phyloP scores from a whole-genome alignment of 2,329 filamentous ascomycete species.

The Cladosporium austrohemisphaericum region DNA sequence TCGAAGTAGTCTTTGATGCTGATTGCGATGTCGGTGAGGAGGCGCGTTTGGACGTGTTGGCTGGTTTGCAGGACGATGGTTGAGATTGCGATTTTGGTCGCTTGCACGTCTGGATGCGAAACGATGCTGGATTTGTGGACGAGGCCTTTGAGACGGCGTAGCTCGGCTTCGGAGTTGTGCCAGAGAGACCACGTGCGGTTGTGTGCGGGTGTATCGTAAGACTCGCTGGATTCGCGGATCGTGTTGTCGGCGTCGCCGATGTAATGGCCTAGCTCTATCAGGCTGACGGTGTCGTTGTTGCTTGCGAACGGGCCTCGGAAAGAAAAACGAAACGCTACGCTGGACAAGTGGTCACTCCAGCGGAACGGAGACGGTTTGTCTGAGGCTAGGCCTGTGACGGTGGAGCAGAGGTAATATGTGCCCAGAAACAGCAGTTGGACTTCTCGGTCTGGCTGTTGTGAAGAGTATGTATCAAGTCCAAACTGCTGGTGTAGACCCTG shows the following conservation, averaged over 20 bases:
- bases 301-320: slow-evolving; percentile 1
- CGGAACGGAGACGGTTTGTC: slow-evolving; percentile 25
- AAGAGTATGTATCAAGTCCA: slow-evolving; percentile 12
- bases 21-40: slow-evolving; percentile 11
- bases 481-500: slow-evolving; percentile 23
- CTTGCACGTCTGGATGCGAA: slow-evolving; percentile 19
- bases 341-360: slow-evolving; percentile 18
- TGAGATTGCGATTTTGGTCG: slow-evolving; percentile 19
- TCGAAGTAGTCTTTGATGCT: slow-evolving; percentile 29
- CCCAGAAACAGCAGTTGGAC: slow-evolving; percentile 23
- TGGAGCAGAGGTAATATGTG: slow-evolving; percentile 26
- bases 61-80: slow-evolving; percentile 23
- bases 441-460: slow-evolving; percentile 16
- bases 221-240: slow-evolving; percentile 20
- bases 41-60: background rate
- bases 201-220: background rate
- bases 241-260: slow-evolving; percentile 21
- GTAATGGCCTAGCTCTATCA: slow-evolving; percentile 17
- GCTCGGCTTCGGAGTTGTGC: slow-evolving; percentile 7
- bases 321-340: background rate
- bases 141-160: slow-evolving; percentile 3
- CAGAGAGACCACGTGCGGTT: slow-evolving; percentile 5
- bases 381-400: slow-evolving; percentile 23
- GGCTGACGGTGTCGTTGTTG: background rate
- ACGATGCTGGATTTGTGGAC: background rate